Conservation (phyloP, 2,329 filamentous ascomycete species). For the Lasiodiplodia sp. region DNA sequence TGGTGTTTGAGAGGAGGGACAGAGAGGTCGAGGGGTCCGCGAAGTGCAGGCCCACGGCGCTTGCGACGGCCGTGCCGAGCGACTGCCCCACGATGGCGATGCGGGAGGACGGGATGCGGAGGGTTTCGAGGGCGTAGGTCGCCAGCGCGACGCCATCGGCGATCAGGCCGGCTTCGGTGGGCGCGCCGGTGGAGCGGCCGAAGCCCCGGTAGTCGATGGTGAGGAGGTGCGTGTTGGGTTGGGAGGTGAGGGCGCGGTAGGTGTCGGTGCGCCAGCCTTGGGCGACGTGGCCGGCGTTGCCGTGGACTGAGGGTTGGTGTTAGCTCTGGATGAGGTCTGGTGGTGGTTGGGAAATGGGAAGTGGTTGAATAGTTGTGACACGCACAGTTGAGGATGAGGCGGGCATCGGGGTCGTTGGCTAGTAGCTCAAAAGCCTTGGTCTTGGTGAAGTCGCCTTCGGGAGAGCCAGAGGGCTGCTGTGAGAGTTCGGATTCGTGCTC, state of each 20-base stretch:
- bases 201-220: constrained; percentile 70
- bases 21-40: constrained; percentile 47
- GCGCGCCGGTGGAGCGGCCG: constrained; percentile 60
- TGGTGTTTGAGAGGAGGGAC: constrained; percentile 34
- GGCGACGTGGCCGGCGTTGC: constrained; percentile 85
- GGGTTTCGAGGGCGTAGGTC: constrained; percentile 62
- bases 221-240: constrained; percentile 66
- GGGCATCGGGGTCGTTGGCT: constrained; percentile 57
- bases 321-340: constrained; percentile 22
- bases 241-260: constrained; percentile 78
- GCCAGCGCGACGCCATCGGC: constrained; percentile 61
- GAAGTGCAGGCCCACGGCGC: constrained; percentile 76
- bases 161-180: constrained; percentile 64
- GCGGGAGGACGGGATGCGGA: constrained; percentile 59
- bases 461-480: constrained; percentile 48
- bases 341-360: neutral
- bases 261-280: constrained; percentile 78
- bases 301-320: constrained; percentile 48
- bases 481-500: constrained; percentile 70
- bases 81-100: constrained; percentile 69
- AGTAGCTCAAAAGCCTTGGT: constrained; percentile 61
- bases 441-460: constrained; percentile 52
- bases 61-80: constrained; percentile 71
- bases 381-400: constrained; percentile 63
- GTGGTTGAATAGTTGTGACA: constrained; percentile 32